These are phyloP conservation scores for Clavispora fructus DNA, from an alignment of 805 yeast genomes.

Conservation along the genomic window DNA sequence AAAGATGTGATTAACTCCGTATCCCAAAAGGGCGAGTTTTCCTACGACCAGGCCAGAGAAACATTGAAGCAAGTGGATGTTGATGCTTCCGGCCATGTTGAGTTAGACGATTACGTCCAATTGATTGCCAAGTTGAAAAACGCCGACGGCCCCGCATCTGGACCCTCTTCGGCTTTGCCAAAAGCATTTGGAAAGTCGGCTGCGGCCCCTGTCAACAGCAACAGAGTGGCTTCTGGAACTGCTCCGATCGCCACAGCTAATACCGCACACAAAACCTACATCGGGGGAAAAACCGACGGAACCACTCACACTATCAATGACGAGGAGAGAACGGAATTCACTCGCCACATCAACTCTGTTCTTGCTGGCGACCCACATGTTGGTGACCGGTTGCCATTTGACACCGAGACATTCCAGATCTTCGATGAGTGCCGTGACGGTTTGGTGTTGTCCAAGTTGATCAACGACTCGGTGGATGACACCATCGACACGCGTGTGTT, in stretches of 20 bases:
- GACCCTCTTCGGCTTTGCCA: neutral
- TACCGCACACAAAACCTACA: constrained; percentile 55
- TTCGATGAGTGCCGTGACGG: constrained; percentile 98
- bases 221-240: constrained; percentile 19
- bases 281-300: constrained; percentile 83
- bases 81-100: constrained; percentile 96
- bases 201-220: neutral
- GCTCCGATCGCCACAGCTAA: constrained; percentile 48
- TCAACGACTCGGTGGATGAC: constrained; percentile 97
- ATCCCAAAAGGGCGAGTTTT: constrained; percentile 69
- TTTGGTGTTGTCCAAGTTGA: constrained; percentile 82
- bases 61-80: constrained; percentile 86
- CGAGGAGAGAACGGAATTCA: constrained; percentile 93
- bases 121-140: constrained; percentile 77
- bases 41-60: constrained; percentile 91
- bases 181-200: neutral
- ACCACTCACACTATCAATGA: constrained; percentile 95
- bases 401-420: constrained; percentile 88
- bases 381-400: constrained; percentile 83
- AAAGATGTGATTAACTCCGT: constrained; percentile 82
- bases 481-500: constrained; percentile 97
- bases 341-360: constrained; percentile 91
- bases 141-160: constrained; percentile 4
- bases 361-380: constrained; percentile 83
- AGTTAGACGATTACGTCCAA: constrained; percentile 88